Conservation (phyloP, 768 basidiomycete species). For the Cystofilobasidium bisporidii region DNA sequence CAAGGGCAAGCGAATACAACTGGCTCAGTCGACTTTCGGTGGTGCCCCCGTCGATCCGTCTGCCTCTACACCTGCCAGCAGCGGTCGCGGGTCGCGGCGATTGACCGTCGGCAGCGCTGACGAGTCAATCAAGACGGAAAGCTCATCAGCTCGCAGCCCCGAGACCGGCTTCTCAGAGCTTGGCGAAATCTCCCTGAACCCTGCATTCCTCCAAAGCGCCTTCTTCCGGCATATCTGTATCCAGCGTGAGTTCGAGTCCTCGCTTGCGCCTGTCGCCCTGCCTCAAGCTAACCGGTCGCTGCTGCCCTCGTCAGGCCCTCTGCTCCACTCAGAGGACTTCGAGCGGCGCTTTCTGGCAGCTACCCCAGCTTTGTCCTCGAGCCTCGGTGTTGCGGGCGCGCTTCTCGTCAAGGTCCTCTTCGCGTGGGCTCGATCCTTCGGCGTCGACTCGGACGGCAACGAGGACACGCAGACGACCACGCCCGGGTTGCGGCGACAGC, state of each 20-base stretch:
- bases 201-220: conserved; percentile 69
- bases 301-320: conserved; percentile 53
- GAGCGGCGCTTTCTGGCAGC: conserved; percentile 49
- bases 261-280: not conserved
- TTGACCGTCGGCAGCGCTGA: not conserved
- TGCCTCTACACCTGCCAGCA: conserved; percentile 18
- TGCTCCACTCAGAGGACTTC: conserved; percentile 74
- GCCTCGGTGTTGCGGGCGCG: conserved; percentile 61
- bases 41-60: conserved; percentile 30
- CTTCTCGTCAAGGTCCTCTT: conserved; percentile 71
- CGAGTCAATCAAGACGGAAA: conserved; percentile 8
- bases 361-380: conserved; percentile 44
- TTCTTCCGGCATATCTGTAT: conserved; percentile 78
- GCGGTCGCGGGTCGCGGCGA: conserved; percentile 12
- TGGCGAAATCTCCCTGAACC: conserved; percentile 59
- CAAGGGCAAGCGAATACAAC: conserved; percentile 36
- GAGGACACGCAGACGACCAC: conserved; percentile 42
- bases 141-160: conserved; percentile 44
- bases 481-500: conserved; percentile 45
- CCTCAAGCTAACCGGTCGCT: not conserved
- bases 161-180: conserved; percentile 38
- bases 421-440: conserved; percentile 82
- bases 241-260: conserved; percentile 53
- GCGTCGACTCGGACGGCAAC: conserved; percentile 66
- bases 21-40: conserved; percentile 35